Conservation (phyloP, 2,329 filamentous ascomycete species). For the Xylaria sp. region DNA sequence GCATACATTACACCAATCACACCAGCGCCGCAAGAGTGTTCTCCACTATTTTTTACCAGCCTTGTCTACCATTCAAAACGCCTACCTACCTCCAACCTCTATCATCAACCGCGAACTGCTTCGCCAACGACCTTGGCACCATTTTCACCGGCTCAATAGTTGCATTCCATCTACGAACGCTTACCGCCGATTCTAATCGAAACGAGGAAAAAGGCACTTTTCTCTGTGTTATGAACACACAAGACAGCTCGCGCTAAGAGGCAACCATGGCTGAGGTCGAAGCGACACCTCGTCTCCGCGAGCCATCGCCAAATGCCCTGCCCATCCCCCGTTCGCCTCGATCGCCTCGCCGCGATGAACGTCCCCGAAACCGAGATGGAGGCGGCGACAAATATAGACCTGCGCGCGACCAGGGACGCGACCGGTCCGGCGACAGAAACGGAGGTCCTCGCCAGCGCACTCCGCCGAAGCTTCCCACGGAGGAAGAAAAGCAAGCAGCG, state of each 20-base stretch:
- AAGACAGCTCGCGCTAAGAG: conserved; percentile 19
- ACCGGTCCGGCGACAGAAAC: conserved; percentile 31
- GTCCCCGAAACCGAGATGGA: conserved; percentile 44
- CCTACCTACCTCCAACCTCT: conserved; percentile 10
- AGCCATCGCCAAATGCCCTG: conserved; percentile 44
- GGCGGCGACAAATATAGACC: conserved; percentile 63
- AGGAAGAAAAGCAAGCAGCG: conserved; percentile 86
- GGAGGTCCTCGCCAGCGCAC: conserved; percentile 42
- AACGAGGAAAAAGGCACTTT: background rate
- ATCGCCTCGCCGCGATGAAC: conserved; percentile 49
- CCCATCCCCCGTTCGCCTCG: conserved; percentile 48
- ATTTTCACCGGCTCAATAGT: background rate
- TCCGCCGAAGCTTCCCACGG: conserved; percentile 60
- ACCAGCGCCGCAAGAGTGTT: background rate
- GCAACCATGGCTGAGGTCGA: conserved; percentile 58
- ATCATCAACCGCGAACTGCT: conserved; percentile 22
- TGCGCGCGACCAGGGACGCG: conserved; percentile 45
- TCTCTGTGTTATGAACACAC: conserved; percentile 13
- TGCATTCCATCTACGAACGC: background rate
- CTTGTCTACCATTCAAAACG: conserved; percentile 23
- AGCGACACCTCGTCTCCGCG: conserved; percentile 50
- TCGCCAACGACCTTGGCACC: conserved; percentile 13
- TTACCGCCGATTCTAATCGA: background rate
- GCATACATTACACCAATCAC: conserved; percentile 11
- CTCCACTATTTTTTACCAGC: conserved; percentile 34